Evolutionary conservation across 345 rosid species (phyloP), one percentile per base, ranked within the genome.

Genomic region (Citrus cavaleriei): DNA sequence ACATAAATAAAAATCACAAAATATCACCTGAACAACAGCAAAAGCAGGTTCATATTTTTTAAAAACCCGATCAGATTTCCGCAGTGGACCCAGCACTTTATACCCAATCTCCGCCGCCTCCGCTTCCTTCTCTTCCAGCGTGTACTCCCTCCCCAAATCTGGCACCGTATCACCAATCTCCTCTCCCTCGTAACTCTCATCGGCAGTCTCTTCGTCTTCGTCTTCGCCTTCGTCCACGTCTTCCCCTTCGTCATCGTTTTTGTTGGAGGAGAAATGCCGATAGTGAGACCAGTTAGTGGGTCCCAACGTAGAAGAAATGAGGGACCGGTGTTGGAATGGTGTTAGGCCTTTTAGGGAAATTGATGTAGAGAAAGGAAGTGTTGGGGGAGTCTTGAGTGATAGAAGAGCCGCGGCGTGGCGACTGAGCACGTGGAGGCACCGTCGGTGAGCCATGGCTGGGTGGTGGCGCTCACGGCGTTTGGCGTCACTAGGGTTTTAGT

Each of bases 31-130:
- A 87, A 97, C 93, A 76, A 97, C 92, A 30, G 97, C 98, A 32
- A 91, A 93, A 82, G 89, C 93, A 2, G 98, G 97, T 74, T 94
- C 95, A 42, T 87, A 89, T 0, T 77, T 89, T 84, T 92, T 93
- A 73, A 94, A 93, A 14, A 91, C 85, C 60, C 87, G 81, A 30
- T 97, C 96, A 32, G 88, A 77, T 24, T 72, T 60, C 81, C 79
- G 81, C 27, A 97, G 90, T 28, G 92, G 93, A 8, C 95, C 98
- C 40, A 87, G 63, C 57, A 93, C 97, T 68, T 86, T 87, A 80
- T 97, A 97, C 32, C 99, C 99, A 9, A 97, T 92, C 42, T 85
- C 95, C 2, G 91, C 91, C 30, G 98, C 98, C 84, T 87, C 98
- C 12, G 82, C 90, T 68, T 87, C 93, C 85, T 80, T 91, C 93